Conservation (phyloP, 2,329 filamentous ascomycete species). For the Fusarium ramigenum region DNA sequence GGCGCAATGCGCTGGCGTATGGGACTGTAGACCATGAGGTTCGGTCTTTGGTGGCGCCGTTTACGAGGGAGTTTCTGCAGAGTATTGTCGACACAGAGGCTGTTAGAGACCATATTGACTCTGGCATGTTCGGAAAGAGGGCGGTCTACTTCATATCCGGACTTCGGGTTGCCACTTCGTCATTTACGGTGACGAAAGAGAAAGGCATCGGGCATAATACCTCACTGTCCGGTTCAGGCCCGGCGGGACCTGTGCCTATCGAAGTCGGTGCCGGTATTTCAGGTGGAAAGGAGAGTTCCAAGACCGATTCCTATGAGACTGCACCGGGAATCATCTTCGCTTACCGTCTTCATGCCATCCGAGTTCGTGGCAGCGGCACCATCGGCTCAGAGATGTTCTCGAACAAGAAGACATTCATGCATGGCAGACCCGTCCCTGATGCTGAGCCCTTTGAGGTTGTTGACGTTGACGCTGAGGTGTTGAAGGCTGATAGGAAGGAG, state of each 20-base stretch:
- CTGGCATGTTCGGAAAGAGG: not conserved
- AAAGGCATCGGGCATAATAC: accelerated
- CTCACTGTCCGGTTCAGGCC: not conserved
- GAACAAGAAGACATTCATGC: not conserved
- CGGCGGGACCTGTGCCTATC: accelerated
- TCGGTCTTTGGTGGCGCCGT: accelerated
- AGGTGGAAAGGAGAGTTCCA: accelerated
- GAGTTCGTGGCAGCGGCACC: not conserved
- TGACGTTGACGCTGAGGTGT: accelerated
- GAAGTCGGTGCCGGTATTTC: not conserved
- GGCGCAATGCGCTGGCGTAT: not conserved
- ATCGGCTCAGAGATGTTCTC: not conserved
- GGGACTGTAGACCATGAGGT: not conserved
- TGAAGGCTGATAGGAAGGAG: not conserved
- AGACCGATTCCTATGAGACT: not conserved
- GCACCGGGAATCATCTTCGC: not conserved
- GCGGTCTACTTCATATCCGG: not conserved
- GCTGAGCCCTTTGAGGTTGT: not conserved
- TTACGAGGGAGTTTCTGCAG: not conserved
- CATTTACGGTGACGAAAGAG: not conserved
- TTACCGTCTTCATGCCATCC: not conserved
- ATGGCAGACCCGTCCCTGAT: not conserved
- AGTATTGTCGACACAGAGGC: accelerated
- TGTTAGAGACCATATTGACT: accelerated
- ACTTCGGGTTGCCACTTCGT: accelerated